phyloP scores from a whole-genome alignment of 208 protist species.

The Wallacemonas sp. region DNA sequence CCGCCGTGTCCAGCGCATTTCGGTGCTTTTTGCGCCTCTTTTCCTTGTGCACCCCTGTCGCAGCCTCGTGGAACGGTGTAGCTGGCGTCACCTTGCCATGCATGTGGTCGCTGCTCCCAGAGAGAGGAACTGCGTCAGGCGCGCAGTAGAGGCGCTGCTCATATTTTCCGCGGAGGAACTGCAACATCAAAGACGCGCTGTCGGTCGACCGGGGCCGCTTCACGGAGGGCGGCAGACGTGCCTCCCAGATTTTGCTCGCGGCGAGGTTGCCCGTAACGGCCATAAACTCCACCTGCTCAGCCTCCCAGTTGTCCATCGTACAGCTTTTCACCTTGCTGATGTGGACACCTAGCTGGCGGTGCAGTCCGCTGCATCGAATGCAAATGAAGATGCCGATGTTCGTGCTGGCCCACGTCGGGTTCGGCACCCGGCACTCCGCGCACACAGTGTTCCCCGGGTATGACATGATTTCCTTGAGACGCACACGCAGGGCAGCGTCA shows the following conservation, averaged over 20 bases:
- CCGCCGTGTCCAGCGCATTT: background rate
- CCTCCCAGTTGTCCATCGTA: conserved; percentile 84
- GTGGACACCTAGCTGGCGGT: conserved; percentile 90
- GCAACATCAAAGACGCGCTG: conserved; percentile 32
- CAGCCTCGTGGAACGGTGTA: no score
- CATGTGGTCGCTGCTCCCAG: background rate
- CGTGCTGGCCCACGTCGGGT: conserved; percentile 73
- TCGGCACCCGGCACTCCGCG: conserved; percentile 71
- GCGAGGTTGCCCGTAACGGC: conserved; percentile 49
- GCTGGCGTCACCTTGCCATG: background rate
- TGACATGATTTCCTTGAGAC: conserved; percentile 16
- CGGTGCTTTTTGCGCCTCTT: background rate
- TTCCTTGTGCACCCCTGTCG: no score
- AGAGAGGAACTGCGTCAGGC: no score
- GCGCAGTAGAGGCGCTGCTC: conserved; percentile 25
- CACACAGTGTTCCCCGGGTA: conserved; percentile 60
- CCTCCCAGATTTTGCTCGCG: conserved; percentile 50
- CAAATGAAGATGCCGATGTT: conserved; percentile 90
- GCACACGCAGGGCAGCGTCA: background rate
- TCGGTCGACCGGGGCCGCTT: conserved; percentile 39
- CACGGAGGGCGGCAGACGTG: conserved; percentile 36
- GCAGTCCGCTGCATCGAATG: conserved; percentile 88
- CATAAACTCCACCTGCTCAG: conserved; percentile 70
- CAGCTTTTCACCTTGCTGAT: conserved; percentile 85
- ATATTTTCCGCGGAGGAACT: conserved; percentile 73